Evolutionary conservation across 208 protist genomes (phyloP).

Genomic region (Acanthamoeba royreba): DNA sequence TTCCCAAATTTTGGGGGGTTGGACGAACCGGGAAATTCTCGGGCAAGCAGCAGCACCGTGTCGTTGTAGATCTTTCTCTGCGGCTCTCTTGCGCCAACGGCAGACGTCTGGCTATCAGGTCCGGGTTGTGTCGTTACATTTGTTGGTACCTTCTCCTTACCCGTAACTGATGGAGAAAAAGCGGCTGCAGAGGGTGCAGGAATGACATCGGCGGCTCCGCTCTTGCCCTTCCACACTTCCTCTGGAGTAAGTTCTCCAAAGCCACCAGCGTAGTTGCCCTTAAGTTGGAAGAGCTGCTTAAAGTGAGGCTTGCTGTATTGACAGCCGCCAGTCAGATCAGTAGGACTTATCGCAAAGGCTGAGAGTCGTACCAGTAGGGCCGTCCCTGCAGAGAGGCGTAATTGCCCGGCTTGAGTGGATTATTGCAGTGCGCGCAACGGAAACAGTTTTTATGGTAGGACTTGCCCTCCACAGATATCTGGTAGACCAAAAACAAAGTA

Average conservation of each 20-base stretch:
- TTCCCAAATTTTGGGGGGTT: neutral
- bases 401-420: constrained; percentile 58
- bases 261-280: constrained; percentile 73
- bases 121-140: neutral
- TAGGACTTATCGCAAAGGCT: constrained; percentile 53
- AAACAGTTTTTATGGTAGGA: constrained; percentile 72
- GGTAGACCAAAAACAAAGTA: neutral
- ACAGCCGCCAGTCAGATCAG: too few species aligned
- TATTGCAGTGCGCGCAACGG: constrained; percentile 67
- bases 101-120: neutral
- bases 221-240: constrained; percentile 48
- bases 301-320: constrained; percentile 68
- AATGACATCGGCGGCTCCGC: neutral
- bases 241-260: constrained; percentile 61
- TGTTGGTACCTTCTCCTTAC: neutral
- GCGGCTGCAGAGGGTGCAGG: neutral
- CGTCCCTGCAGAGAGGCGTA: constrained; percentile 68
- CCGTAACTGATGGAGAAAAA: neutral
- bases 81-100: neutral
- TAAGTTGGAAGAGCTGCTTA: constrained; percentile 70
- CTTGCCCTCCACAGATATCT: neutral
- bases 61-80: constrained; percentile 17
- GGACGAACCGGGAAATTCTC: neutral
- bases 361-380: constrained; percentile 38
- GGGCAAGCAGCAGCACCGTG: neutral